These are phyloP conservation scores for Limonium bicolor DNA, from an alignment of 148 eudicot species.

Conservation along the genomic window DNA sequence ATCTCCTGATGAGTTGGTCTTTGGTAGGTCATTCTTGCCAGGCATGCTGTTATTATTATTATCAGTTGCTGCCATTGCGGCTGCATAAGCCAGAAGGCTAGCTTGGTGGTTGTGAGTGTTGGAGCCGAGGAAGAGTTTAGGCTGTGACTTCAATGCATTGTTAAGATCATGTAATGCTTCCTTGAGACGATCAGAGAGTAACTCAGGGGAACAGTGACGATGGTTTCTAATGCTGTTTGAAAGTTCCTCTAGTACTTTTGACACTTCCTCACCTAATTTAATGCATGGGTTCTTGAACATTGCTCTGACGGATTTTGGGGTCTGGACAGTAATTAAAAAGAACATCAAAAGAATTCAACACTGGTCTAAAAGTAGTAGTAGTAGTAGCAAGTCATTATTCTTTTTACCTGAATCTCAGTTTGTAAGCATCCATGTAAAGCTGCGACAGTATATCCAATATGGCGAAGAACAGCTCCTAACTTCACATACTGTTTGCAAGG, in stretches of 20 bases:
- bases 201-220: conserved; percentile 66
- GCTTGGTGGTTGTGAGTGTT: conserved; percentile 13
- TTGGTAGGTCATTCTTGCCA: too few species aligned
- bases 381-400: too few species aligned
- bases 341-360: background rate
- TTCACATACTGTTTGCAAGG: conserved; percentile 85
- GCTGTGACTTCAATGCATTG: conserved; percentile 69
- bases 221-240: conserved; percentile 54
- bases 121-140: conserved; percentile 63
- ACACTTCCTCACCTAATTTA: conserved; percentile 49
- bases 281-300: conserved; percentile 67
- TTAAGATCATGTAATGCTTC: conserved; percentile 67
- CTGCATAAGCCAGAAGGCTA: conserved; percentile 16
- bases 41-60: too few species aligned
- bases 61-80: conserved; percentile 11
- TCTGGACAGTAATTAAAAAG: conserved; percentile 13
- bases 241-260: conserved; percentile 47
- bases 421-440: conserved; percentile 85
- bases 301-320: conserved; percentile 59
- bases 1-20: background rate
- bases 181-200: conserved; percentile 73
- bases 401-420: conserved; percentile 71
- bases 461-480: conserved; percentile 70
- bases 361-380: background rate
- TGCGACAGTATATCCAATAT: conserved; percentile 77